These are phyloP conservation scores for Ettlia oleoabundans DNA, from an alignment of 139 green algal species.

Conservation along the genomic window DNA sequence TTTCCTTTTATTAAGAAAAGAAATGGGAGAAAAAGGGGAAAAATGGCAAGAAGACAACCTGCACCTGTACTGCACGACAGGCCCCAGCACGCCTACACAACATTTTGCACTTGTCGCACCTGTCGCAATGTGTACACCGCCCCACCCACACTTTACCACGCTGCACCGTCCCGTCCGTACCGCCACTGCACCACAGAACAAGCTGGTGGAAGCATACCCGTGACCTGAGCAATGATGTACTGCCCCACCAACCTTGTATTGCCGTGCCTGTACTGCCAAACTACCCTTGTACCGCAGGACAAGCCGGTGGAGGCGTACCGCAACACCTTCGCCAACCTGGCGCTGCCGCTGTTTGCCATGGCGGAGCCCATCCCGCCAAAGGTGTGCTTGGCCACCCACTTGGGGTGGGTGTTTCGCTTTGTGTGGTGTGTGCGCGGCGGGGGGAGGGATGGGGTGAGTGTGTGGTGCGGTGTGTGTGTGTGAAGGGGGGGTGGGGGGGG, in stretches of 20 bases:
- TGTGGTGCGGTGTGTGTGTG: too few species aligned
- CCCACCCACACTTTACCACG: too few species aligned
- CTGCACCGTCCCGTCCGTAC: too few species aligned
- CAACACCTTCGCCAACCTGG: constrained; percentile 99
- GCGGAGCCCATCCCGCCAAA: constrained; percentile 93
- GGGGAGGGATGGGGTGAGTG: neutral
- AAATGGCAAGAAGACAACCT: neutral
- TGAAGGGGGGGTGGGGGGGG: too few species aligned
- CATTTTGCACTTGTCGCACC: too few species aligned
- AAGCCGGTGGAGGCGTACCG: constrained; percentile 87
- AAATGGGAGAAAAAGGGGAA: neutral
- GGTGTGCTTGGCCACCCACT: constrained; percentile 7
- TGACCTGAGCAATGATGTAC: too few species aligned
- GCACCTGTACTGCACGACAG: too few species aligned
- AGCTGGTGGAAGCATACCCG: constrained; percentile 86
- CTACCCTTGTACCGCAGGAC: constrained; percentile 26
- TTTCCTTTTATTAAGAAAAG: too few species aligned
- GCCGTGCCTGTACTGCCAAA: too few species aligned
- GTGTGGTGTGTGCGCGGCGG: neutral
- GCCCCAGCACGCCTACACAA: too few species aligned
- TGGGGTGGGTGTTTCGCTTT: neutral
- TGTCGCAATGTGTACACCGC: too few species aligned
- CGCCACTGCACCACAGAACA: constrained; percentile 34
- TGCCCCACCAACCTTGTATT: constrained; percentile 98
- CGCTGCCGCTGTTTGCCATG: constrained; percentile 97